Conservation (phyloP, 805 yeast species). For the Yamadazyma olivae region DNA sequence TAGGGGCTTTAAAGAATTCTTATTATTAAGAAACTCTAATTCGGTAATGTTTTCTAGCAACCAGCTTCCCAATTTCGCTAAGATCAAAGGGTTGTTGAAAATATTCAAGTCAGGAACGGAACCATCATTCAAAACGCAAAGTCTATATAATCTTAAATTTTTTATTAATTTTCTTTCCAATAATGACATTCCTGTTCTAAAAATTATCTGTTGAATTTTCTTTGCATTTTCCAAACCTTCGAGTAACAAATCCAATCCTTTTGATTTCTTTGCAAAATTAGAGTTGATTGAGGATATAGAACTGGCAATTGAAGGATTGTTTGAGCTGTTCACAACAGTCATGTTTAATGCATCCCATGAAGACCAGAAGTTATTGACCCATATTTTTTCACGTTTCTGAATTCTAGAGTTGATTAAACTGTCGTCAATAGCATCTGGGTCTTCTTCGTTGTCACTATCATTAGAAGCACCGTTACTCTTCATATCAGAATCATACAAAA, state of each 20-base stretch:
- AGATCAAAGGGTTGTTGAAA: conserved; percentile 82
- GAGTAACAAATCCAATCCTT: conserved; percentile 50
- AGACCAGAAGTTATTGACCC: conserved; percentile 72
- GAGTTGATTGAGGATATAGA: conserved; percentile 8
- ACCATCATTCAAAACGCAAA: conserved; percentile 85
- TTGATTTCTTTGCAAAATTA: conserved; percentile 21
- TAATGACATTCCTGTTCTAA: conserved; percentile 85
- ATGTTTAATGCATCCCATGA: conserved; percentile 53
- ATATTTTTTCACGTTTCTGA: conserved; percentile 50
- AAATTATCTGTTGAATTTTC: conserved; percentile 74
- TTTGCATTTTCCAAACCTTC: conserved; percentile 87
- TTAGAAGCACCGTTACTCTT: conserved; percentile 10
- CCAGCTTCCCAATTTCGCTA: conserved; percentile 87
- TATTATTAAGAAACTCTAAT: conserved; percentile 48
- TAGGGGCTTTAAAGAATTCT: conserved; percentile 58
- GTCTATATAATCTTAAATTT: conserved; percentile 73
- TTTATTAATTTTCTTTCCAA: conserved; percentile 79
- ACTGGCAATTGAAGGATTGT: conserved; percentile 5
- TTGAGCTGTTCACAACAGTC: conserved; percentile 15
- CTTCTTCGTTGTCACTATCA: conserved; percentile 17
- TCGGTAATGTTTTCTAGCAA: conserved; percentile 86
- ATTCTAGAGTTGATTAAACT: conserved; percentile 25
- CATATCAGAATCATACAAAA: conserved; percentile 15
- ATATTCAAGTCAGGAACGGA: conserved; percentile 67
- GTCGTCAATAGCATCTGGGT: conserved; percentile 18